Base-by-base conservation (phyloP, 2,329 filamentous ascomycete genomes). In the Botrytis pseudocinerea region DNA sequence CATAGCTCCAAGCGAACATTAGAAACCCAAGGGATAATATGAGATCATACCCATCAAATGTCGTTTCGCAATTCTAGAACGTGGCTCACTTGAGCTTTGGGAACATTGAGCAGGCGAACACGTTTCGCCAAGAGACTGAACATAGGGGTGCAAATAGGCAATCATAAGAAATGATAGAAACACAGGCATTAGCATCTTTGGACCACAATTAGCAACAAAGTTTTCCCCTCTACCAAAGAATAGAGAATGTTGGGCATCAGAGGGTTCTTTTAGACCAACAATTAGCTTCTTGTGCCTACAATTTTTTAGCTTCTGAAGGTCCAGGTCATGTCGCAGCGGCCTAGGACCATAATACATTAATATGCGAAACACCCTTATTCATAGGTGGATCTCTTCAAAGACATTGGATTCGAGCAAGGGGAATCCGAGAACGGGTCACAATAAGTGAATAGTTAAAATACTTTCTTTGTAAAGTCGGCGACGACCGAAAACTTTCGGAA, bases 61-160 rank as follows among this genome's bases (percentile, higher is more conserved):
- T 68, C 25, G 64, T 54, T 40, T 35, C 16, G 25, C 64, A 40
- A 12, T 42, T 28, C 48, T 57, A 42, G 38, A 57, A 71, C 46
- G 20, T 59, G 54, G 69, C 69, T 57, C 65, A 66, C 64, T 66
- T 35, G 64, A 42, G 35, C 35, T 66, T 46, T 64, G 62, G 44
- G 46, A 66, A n/a, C 46, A 40, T 51, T 66, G 22, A 38, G 35
- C 20, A 68, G 48, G 48, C 59, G 32, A 40, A 63, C 28, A 51
- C 20, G 42, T 63, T 51, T 70, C 42, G 69, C 69, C 59, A 70
- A 70, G 69, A 63, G 59, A 51, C 59, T 70, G 69, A 64, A 64
- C 32, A 64, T 51, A 70, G 42, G 69, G 35, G 57, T 51, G 59
- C 14, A 40, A 32, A 51, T 32, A 32, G 32, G 32, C 12, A 70